A percentile compares a stretch with the other conserved stretches of the same genome.
Conservation (phyloP, 139 green algal genomes). For the Klebsormidium nitens region DNA sequence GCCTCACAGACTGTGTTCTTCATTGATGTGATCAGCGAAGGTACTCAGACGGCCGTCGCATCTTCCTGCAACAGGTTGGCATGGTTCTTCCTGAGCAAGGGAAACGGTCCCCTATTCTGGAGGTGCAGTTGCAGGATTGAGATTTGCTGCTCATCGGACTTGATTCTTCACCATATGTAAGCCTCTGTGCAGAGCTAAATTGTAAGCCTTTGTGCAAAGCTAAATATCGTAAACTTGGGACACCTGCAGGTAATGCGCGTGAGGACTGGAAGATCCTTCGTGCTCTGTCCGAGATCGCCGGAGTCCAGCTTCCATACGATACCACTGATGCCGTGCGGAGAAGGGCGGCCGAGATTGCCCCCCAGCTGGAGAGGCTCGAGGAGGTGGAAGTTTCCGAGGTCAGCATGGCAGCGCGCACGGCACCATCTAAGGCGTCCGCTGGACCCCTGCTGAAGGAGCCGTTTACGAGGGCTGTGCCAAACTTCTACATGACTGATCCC, state of each 20-base stretch:
- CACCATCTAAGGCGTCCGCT: conserved; percentile 61
- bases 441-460: not conserved
- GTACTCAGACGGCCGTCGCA: not conserved
- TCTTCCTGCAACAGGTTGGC: not conserved
- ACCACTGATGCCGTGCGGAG: not conserved
- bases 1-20: not conserved
- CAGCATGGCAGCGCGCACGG: conserved; percentile 18
- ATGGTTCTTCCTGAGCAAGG: not conserved
- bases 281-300: conserved; percentile 74
- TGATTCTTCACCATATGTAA: too few species aligned
- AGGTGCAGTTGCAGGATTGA: not conserved
- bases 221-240: conserved; percentile 64
- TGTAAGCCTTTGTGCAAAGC: too few species aligned
- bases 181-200: too few species aligned
- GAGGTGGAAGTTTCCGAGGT: conserved; percentile 49
- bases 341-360: not conserved
- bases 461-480: conserved; percentile 12
- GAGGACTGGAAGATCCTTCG: conserved; percentile 94
- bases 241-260: conserved; percentile 63
- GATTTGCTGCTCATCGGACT: not conserved
- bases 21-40: not conserved
- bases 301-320: conserved; percentile 1
- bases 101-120: not conserved
- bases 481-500: conserved; percentile 98
- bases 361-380: conserved; percentile 44